Percentiles rank a stretch among this genome's conserved stretches.
phyloP scores from a whole-genome alignment of 2,329 filamentous ascomycete genomes.

The Aulographum hederae region DNA sequence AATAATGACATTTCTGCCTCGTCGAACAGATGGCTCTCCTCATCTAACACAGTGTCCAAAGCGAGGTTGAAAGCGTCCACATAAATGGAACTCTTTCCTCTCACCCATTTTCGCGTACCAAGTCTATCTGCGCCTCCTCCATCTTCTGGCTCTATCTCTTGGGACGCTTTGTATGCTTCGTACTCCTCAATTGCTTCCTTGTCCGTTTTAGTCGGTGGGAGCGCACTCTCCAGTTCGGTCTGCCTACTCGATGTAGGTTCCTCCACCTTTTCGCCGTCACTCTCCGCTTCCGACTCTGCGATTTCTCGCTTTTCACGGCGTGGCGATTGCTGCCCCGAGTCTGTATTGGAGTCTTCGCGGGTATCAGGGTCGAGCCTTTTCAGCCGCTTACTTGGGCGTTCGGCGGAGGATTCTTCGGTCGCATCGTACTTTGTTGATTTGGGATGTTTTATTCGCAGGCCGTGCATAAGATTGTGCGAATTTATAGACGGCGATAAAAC shows the following conservation, averaged over 20 bases:
- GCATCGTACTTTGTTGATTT: constrained; percentile 25
- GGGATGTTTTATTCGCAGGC: constrained; percentile 22
- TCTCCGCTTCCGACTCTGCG: constrained; percentile 9
- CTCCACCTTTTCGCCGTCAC: constrained; percentile 14
- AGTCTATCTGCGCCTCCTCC: constrained; percentile 29
- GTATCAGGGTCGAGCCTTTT: constrained; percentile 15
- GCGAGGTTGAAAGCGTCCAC: constrained; percentile 94
- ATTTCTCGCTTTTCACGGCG: constrained; percentile 10
- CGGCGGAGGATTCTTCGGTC: constrained; percentile 14
- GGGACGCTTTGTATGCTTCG: constrained; percentile 46
- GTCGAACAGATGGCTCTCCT: constrained; percentile 78
- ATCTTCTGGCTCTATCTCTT: constrained; percentile 17
- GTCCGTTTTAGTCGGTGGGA: constrained; percentile 49
- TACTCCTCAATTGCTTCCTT: constrained; percentile 64
- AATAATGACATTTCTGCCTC: constrained; percentile 64
- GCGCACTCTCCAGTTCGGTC: constrained; percentile 53
- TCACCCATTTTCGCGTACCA: constrained; percentile 45
- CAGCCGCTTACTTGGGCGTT: constrained; percentile 22
- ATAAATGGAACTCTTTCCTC: constrained; percentile 76
- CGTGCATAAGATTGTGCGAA: constrained; percentile 28
- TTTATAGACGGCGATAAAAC: not conserved
- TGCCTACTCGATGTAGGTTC: constrained; percentile 13
- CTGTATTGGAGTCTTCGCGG: constrained; percentile 6
- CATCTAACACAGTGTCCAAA: constrained; percentile 70
- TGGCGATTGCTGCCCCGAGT: constrained; percentile 5